Evolutionary conservation across 306 rosid species (phyloP), one percentile per base, ranked within the genome.

Genomic region (Fragaria iinumae): DNA sequence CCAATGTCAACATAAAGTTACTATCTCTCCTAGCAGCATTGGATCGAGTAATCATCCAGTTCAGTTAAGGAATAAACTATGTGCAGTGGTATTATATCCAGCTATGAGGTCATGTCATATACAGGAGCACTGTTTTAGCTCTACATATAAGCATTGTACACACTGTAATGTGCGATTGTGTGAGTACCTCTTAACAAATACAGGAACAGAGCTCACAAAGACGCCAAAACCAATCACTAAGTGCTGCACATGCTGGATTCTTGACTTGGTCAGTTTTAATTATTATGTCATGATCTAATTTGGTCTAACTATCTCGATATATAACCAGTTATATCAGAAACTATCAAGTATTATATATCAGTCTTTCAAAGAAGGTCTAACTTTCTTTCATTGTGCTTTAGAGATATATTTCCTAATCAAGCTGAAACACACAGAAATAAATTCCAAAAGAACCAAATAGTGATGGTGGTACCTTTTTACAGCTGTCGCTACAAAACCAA

Each of bases 401-500:
- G 25, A 5, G 44, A 60, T 43, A 38, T 23, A 14, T 65, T 69
- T 49, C 66, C 76, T 55, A 48, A 53, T n/a, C 66, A 77, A 69
- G 12, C 41, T 5, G 27, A 36, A 49, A 47, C 38, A 41, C 34
- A 59, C 44, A n/a, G 7, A 49, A 41, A 44, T 41, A 10, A 62
- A 69, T 50, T 16, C 11, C 44, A 10, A 17, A 36, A 52, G 18
- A 4, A 62, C 11, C 29, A 16, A 41, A 74, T 27, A 74, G n/a
- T 7, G 36, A 63, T 47, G 21, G 47, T 25, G 55, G 38, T 85
- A 94, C 98, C 94, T 83, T 79, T 69, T 78, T 73, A 76, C 98
- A 94, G 65, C 71, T 79, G 74, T 80, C 76, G 74, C 84, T 84
- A 67, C 98, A 94, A 63, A 89, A 91, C 93, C 93, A 90, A 34